Evolutionary conservation across 139 green algal species (phyloP), one percentile per base, ranked within the genome.

Genomic region (Desmodesmus armatus): DNA sequence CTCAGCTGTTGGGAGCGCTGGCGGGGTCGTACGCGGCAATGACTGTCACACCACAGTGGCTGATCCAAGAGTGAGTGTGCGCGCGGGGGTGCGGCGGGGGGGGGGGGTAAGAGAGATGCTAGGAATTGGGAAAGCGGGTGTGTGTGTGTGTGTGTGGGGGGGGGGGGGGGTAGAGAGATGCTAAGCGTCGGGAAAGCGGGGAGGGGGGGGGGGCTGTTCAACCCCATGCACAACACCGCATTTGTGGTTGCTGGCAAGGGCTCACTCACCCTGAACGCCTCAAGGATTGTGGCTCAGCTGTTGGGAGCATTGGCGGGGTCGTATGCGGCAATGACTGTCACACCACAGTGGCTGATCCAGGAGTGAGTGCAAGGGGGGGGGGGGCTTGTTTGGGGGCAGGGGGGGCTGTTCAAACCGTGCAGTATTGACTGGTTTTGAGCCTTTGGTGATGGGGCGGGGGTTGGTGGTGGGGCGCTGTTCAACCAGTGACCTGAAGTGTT

Each of bases 171-270:
- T n/a, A n/a, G n/a, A n/a, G n/a, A n/a, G n/a, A n/a, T n/a, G n/a
- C n/a, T n/a, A n/a, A n/a, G n/a, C n/a, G n/a, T n/a, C n/a, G n/a
- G n/a, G n/a, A n/a, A n/a, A n/a, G n/a, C n/a, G n/a, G n/a, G n/a
- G n/a, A n/a, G n/a, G n/a, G 88, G 88, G 13, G 88, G 88, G 4
- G 85, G 85, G 3, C 37, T 89, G 15, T 91, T 91, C 81, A 91
- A 91, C 71, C 88, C 88, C 0, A 58, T 88, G 17, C 85, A 90
- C 77, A 88, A 80, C 31, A 44, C 86, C 19, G 88, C 88, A n/a
- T 83, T 89, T 19, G 44, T 86, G 0, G 43, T 31, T 65, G 78
- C 80, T 67, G 85, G 85, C 0, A 84, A 80, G n/a, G 81, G 70
- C 51, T 83, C 41, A 53, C 2, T 79, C 2, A 41, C 27, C 3